Percentiles rank a stretch among this genome's conserved stretches.
phyloP scores from a whole-genome alignment of 495 filamentous ascomycete genomes.

The Penicillium diatomitis region DNA sequence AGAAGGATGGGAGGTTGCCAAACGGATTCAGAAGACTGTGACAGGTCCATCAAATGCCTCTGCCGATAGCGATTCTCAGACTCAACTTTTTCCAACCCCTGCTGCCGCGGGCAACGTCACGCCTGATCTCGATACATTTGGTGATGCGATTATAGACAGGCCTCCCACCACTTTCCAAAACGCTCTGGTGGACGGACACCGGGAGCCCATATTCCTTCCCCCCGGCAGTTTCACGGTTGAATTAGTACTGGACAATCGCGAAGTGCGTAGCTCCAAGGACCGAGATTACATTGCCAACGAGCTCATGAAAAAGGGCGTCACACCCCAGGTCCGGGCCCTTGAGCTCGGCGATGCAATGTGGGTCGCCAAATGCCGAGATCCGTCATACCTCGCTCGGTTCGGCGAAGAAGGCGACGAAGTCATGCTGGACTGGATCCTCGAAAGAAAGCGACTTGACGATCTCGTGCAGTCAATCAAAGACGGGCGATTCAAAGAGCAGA shows the following conservation, averaged over 20 bases:
- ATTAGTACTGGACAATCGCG: conserved; percentile 66
- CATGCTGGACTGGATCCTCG: conserved; percentile 72
- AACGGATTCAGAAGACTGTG: conserved; percentile 48
- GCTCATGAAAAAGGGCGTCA: conserved; percentile 57
- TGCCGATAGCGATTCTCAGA: conserved; percentile 3
- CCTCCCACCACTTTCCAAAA: not conserved
- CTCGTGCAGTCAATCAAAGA: conserved; percentile 73
- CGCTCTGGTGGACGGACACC: conserved; percentile 4
- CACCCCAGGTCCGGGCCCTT: conserved; percentile 54
- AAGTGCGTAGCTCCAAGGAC: conserved; percentile 68
- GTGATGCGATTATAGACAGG: not conserved
- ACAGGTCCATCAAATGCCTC: conserved; percentile 16
- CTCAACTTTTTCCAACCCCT: not conserved
- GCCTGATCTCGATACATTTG: conserved; percentile 3
- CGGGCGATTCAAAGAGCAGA: conserved; percentile 77
- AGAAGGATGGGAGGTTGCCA: conserved; percentile 71
- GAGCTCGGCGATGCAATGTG: conserved; percentile 73
- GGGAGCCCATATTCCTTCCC: conserved; percentile 47
- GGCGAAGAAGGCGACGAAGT: conserved; percentile 64
- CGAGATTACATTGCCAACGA: conserved; percentile 71
- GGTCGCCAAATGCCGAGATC: conserved; percentile 64
- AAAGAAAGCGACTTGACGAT: conserved; percentile 78
- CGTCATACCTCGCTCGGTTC: conserved; percentile 42
- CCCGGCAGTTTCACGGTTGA: conserved; percentile 63
- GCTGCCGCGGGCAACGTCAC: not conserved